A percentile compares a stretch with the other conserved stretches of the same genome.
Evolutionary conservation across 2,329 filamentous ascomycete genomes (phyloP).

Genomic region (Cladosporium sp.): DNA sequence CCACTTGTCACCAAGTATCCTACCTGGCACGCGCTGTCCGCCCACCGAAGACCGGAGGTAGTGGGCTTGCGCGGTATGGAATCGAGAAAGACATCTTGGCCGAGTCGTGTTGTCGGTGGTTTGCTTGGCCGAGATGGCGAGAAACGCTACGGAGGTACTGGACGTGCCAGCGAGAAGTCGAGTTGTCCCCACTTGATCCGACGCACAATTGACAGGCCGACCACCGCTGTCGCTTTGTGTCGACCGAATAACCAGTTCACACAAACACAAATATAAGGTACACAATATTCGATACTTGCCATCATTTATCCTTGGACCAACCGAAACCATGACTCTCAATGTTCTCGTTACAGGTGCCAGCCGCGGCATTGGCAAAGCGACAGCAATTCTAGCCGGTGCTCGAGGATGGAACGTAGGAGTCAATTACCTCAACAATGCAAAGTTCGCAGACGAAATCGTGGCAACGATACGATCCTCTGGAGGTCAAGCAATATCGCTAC

Average conservation of each 20-base stretch:
- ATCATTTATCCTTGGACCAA: too few species aligned
- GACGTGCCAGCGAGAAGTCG: background rate
- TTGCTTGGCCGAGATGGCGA: background rate
- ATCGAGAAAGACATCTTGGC: conserved; percentile 5
- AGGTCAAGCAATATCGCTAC: conserved; percentile 17
- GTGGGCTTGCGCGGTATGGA: background rate
- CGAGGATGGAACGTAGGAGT: conserved; percentile 26
- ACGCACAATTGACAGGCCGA: background rate
- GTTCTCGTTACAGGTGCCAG: conserved; percentile 23
- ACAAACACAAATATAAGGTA: too few species aligned
- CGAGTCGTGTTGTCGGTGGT: background rate
- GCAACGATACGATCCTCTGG: conserved; percentile 20
- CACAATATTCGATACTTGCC: too few species aligned
- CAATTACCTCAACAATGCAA: conserved; percentile 21
- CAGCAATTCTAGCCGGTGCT: conserved; percentile 21
- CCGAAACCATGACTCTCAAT: conserved; percentile 12
- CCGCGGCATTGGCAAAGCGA: conserved; percentile 25
- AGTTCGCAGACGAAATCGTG: conserved; percentile 18
- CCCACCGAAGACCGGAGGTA: background rate
- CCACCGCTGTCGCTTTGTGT: background rate
- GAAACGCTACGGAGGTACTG: background rate
- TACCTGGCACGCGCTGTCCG: background rate
- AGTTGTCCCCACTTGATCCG: background rate
- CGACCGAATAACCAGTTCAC: too few species aligned
- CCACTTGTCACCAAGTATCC: background rate